Percentiles rank a stretch among this genome's conserved stretches.
Conservation (phyloP, 1,139 yeast species). For the Candida labiduridarum region DNA sequence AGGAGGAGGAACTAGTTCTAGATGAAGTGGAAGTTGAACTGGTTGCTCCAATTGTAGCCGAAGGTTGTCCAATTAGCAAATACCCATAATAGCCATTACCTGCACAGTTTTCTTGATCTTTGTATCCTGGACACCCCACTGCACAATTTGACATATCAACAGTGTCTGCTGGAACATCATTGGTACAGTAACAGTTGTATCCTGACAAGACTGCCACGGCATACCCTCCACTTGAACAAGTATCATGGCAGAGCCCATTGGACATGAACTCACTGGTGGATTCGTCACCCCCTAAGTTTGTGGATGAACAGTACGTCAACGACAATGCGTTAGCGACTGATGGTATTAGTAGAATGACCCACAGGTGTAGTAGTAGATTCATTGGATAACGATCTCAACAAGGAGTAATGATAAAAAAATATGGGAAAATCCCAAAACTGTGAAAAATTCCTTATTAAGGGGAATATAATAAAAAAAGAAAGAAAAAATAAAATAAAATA, state of each 20-base stretch:
- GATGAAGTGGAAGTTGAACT: constrained; percentile 7
- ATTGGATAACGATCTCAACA: not conserved
- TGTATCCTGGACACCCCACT: constrained; percentile 53
- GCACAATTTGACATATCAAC: constrained; percentile 41
- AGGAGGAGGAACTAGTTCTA: not conserved
- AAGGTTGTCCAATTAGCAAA: constrained; percentile 29
- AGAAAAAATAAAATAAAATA: not conserved
- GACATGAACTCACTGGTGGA: constrained; percentile 40
- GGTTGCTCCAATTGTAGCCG: constrained; percentile 20
- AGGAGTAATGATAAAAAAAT: not conserved
- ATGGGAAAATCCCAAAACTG: not conserved
- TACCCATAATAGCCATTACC: constrained; percentile 37
- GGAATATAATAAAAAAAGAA: not conserved
- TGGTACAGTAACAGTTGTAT: constrained; percentile 62
- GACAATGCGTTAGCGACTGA: constrained; percentile 13
- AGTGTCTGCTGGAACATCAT: constrained; percentile 48
- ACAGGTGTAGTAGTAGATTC: constrained; percentile 2
- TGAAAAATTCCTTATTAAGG: not conserved
- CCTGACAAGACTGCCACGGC: constrained; percentile 59
- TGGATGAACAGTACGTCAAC: constrained; percentile 45
- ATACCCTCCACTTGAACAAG: constrained; percentile 47
- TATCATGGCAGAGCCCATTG: constrained; percentile 54
- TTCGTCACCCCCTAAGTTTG: constrained; percentile 33
- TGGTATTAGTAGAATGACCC: not conserved
- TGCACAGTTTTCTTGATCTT: constrained; percentile 35